phyloP scores from a whole-genome alignment of 2,329 filamentous ascomycete species.

The Botrytis cinerea region DNA sequence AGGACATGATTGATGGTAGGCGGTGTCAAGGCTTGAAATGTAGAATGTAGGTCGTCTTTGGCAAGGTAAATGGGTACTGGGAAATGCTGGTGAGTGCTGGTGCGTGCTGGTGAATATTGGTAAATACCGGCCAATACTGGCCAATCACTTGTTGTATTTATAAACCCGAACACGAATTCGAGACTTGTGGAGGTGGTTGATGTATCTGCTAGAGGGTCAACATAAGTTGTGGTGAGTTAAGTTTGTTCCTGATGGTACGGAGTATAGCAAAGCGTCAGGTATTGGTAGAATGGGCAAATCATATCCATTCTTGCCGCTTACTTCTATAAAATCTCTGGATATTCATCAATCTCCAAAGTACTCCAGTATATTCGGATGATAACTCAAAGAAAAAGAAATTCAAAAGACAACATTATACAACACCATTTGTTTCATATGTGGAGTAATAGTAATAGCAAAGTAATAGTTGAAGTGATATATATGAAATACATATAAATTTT shows the following conservation, averaged over 20 bases:
- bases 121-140: neutral
- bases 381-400: neutral
- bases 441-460: neutral
- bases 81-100: neutral
- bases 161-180: constrained; percentile 15
- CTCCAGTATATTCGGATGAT: neutral
- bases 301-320: constrained; percentile 32
- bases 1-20: constrained; percentile 36
- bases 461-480: neutral
- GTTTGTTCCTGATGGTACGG: neutral
- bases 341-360: neutral
- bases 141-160: neutral
- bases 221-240: constrained; percentile 26
- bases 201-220: constrained; percentile 19
- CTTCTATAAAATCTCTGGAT: constrained; percentile 19
- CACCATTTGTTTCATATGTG: neutral
- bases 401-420: neutral
- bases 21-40: neutral
- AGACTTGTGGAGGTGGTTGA: neutral
- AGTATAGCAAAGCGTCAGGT: constrained; percentile 20
- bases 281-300: constrained; percentile 29
- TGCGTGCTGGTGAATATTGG: neutral
- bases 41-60: neutral
- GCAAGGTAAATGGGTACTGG: neutral
- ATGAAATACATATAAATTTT: neutral